Evolutionary conservation across 139 green algal species (phyloP).

Genomic region (Marvania coccoides): DNA sequence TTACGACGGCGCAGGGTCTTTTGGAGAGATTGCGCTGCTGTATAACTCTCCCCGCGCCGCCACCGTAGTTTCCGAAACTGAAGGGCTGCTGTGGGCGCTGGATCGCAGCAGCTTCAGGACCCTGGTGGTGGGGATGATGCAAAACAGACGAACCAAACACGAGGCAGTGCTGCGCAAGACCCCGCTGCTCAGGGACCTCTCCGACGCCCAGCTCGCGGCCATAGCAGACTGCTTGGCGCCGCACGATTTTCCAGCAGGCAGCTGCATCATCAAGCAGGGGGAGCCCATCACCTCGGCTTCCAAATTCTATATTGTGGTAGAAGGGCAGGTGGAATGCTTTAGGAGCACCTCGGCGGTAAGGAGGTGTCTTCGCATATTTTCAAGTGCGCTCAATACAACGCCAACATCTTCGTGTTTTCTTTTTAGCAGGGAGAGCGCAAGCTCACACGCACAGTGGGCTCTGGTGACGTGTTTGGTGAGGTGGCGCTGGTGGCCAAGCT

Average conservation of each 20-base stretch:
- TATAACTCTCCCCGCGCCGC: slow-evolving; percentile 56
- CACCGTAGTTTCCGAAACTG: slow-evolving; percentile 28
- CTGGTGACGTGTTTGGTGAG: slow-evolving; percentile 50
- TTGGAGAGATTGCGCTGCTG: slow-evolving; percentile 61
- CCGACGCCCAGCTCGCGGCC: slow-evolving; percentile 17
- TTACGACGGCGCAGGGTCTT: slow-evolving; percentile 39
- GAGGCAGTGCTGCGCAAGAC: slow-evolving; percentile 17
- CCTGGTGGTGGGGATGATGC: slow-evolving; percentile 33
- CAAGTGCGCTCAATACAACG: no score
- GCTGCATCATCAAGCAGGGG: slow-evolving; percentile 38
- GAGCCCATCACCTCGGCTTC: slow-evolving; percentile 21
- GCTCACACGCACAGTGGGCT: slow-evolving; percentile 24
- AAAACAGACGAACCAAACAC: slow-evolving; percentile 15
- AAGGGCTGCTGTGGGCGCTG: slow-evolving; percentile 43
- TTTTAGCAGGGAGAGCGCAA: slow-evolving; percentile 25
- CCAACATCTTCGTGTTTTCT: not conserved
- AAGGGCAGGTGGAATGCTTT: slow-evolving; percentile 40
- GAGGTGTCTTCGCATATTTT: not conserved
- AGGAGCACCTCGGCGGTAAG: slow-evolving; percentile 29
- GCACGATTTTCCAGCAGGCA: slow-evolving; percentile 25
- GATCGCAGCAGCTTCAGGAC: slow-evolving; percentile 37
- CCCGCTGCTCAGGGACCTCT: slow-evolving; percentile 24
- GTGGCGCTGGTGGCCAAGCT: slow-evolving; percentile 43
- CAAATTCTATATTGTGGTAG: slow-evolving; percentile 58
- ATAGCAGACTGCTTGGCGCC: slow-evolving; percentile 47